Evolutionary conservation across 495 filamentous ascomycete genomes (phyloP), one percentile per base, ranked within the genome.

Genomic region (Neurospora terricola): DNA sequence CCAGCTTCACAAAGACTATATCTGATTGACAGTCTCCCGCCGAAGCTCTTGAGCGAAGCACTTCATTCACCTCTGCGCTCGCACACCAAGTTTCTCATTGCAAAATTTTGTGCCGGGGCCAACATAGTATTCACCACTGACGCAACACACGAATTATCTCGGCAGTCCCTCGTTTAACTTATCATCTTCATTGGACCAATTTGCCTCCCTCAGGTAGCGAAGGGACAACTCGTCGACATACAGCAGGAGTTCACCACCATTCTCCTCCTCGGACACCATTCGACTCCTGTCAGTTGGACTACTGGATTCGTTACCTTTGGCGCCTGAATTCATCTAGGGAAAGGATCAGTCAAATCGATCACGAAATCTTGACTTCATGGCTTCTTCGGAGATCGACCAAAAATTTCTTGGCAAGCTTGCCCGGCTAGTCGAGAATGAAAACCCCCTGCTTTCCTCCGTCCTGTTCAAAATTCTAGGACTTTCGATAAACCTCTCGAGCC

Each of bases 311-410:
- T 34, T 34, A 30, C 45, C 16, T 34, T 66, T 18, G 54, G 54
- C 27, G 27, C 27, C 27, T 9, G 7, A 30, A 62, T 7, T 34
- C 14, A 6, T 62, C 27, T 62, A 34, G 23, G 54, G 54, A 62
- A 36, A 66, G 7, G 6, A 34, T 66, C 14, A 34, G 54, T 66
- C 27, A 27, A 18, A 66, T 36, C 54, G 54, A 66, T 66, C 14
- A 6, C 54, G 27, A 66, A 66, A 18, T 34, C 14, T 62, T 34
- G 23, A 59, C 69, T 73, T 80, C 73, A 98, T 98, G 96, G 95
- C 96, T 81, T 94, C 93, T 80, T 94, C 93, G 69, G 94, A 97
- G 81, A 92, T 98, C 62, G 96, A 98, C 81, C 94, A 97, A 84
- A 98, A 98, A 84, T 97, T 94, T 82, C 86, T 99, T 76, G 94